Base-by-base conservation (phyloP, 805 yeast genomes). In the Isabelozyma pseudorhagii region DNA sequence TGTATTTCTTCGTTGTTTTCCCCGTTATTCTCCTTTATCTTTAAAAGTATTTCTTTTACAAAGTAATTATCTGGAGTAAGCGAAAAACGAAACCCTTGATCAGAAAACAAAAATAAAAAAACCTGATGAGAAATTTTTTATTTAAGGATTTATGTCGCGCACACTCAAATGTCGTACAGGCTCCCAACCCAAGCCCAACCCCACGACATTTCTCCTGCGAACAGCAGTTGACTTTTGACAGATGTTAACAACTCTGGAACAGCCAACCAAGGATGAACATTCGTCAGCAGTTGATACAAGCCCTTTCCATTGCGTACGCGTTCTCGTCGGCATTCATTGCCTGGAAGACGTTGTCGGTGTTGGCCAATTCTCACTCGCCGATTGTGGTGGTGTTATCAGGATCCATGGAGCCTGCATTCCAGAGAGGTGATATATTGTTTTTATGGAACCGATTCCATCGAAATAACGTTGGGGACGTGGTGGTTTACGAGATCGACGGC, bases 391-490 rank as follows among this genome's bases (percentile, higher is more conserved):
- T 94, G 8, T 80, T 94, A 45, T 91, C 98, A 1, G 99, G 99
- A 5, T 93, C 98, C 2, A 94, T 94, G 99, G 99, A 94, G 67
- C 99, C 99, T 2, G 99, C 99, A 1, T 94, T 94, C 78, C 97
- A 94, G 70, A 82, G 99, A 70, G 99, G 99, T 46, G 99, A 94
- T 65, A 85, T 94, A 14, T 72, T 94, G 53, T 85, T 94, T 60
- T 74, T 94, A 49, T 92, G 97, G 96, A 94, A 94, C 68, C 78
- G 97, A 56, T 83, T 86, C 49, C 61, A 70, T 17, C 65, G 68
- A 29, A 82, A 84, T 17, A 73, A 81, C 43, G 94, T 92, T 0
- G 99, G 99, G 18, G 99, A 94, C 60, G 78, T 94, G 21, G 98
- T 94, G 11, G 98, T 94, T 5, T 94, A 94, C 64, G 91, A 94